Evolutionary conservation across 169 alveolate species (phyloP).

Genomic region (Babesia ovata): DNA sequence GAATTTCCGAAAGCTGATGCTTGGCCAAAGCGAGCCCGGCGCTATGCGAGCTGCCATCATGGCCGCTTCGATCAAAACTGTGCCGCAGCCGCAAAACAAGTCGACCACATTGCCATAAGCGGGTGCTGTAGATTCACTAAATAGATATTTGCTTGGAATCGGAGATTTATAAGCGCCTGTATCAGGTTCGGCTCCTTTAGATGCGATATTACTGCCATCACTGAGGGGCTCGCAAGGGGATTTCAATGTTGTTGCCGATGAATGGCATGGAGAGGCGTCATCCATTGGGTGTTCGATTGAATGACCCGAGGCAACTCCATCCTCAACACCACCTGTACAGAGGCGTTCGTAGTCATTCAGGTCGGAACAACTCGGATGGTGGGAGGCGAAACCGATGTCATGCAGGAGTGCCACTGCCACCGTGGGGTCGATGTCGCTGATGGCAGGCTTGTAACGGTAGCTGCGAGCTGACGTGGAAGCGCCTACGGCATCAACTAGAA

Average conservation of each 20-base stretch:
- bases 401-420: conserved; percentile 43
- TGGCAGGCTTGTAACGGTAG: conserved; percentile 51
- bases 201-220: neutral
- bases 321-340: neutral
- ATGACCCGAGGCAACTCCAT: neutral
- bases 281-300: neutral
- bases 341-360: conserved; percentile 22
- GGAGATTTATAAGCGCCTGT: no score
- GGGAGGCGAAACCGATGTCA: conserved; percentile 44
- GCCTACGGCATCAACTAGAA: conserved; percentile 54
- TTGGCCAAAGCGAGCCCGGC: conserved; percentile 37
- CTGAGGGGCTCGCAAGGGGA: no score
- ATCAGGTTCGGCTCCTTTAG: no score
- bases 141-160: neutral
- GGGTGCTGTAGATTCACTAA: no score
- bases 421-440: conserved; percentile 66
- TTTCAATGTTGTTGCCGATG: neutral
- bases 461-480: conserved; percentile 22
- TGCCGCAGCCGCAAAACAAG: conserved; percentile 54
- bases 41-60: conserved; percentile 47
- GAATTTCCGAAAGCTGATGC: conserved; percentile 28
- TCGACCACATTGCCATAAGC: conserved; percentile 12
- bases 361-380: neutral
- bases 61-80: conserved; percentile 58
- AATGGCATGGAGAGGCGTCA: no score